These are phyloP conservation scores for Boletus vinaceobasis DNA, from an alignment of 768 basidiomycete species.

Conservation along the genomic window DNA sequence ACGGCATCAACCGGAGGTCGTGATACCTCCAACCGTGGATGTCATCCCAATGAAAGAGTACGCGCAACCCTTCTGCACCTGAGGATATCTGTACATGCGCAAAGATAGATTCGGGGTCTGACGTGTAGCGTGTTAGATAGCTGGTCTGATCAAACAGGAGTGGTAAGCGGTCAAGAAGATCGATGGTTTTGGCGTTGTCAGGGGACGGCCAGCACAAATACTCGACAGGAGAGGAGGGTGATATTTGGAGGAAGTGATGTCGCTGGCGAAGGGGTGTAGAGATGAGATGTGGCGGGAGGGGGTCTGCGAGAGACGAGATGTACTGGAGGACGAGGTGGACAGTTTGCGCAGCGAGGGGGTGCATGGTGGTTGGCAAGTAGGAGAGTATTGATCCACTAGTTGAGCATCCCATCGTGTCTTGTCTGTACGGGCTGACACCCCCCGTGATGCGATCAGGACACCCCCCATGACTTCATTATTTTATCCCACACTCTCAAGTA, in stretches of 20 bases:
- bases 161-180: constrained; percentile 42
- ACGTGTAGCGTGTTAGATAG: constrained; percentile 37
- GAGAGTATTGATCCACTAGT: not conserved
- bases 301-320: constrained; percentile 49
- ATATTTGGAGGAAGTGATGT: constrained; percentile 59
- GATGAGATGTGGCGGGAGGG: constrained; percentile 58
- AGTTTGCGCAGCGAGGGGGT: constrained; percentile 33
- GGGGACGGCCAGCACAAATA: constrained; percentile 70
- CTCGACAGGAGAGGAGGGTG: constrained; percentile 44
- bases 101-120: constrained; percentile 49
- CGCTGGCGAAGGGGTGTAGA: constrained; percentile 59
- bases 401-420: not conserved
- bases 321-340: constrained; percentile 53
- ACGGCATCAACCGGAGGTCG: constrained; percentile 66
- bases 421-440: constrained; percentile 12
- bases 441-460: constrained; percentile 1
- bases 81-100: constrained; percentile 55
- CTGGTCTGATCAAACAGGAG: constrained; percentile 25
- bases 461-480: constrained; percentile 8
- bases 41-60: constrained; percentile 69
- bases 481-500: constrained; percentile 8
- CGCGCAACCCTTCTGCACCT: constrained; percentile 40
- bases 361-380: constrained; percentile 26
- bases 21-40: constrained; percentile 63
- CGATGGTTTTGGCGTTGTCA: constrained; percentile 33